Percentiles rank a stretch among this genome's conserved stretches.
phyloP scores from a whole-genome alignment of 2,329 filamentous ascomycete species.

The Samsoniella hepiali region DNA sequence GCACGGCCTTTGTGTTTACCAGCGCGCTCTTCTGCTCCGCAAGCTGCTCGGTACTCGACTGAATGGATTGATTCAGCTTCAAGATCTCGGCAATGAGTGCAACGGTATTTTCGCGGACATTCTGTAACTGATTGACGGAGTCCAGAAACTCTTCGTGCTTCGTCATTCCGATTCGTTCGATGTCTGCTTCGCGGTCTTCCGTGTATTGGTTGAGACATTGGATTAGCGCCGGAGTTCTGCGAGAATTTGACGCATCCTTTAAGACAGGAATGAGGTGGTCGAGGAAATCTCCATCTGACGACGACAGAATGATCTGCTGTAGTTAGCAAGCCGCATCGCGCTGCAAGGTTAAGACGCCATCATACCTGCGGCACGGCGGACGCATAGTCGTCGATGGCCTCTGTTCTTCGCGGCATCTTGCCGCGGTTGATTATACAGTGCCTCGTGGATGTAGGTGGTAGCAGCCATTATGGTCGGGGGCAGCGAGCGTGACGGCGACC shows the following conservation, averaged over 20 bases:
- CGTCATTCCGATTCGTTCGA: constrained; percentile 89
- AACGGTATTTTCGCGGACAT: constrained; percentile 86
- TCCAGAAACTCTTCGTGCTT: constrained; percentile 96
- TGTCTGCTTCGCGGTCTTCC: constrained; percentile 81
- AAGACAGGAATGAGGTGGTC: constrained; percentile 93
- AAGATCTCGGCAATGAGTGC: constrained; percentile 86
- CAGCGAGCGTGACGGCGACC: not conserved
- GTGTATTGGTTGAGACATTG: constrained; percentile 72
- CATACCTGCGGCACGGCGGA: constrained; percentile 45
- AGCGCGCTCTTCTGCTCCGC: constrained; percentile 92
- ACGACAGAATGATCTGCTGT: constrained; percentile 80
- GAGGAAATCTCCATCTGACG: constrained; percentile 88
- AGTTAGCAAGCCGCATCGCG: constrained; percentile 18
- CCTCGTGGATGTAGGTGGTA: not conserved
- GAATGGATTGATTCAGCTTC: constrained; percentile 89
- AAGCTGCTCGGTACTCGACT: constrained; percentile 88
- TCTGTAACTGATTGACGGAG: constrained; percentile 91
- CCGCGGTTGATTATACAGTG: not conserved
- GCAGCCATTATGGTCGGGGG: not conserved
- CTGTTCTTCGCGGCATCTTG: constrained; percentile 44
- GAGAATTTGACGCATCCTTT: constrained; percentile 79
- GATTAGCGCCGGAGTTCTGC: constrained; percentile 68
- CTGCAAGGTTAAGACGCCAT: constrained; percentile 23
- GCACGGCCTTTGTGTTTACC: constrained; percentile 85
- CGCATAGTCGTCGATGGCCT: constrained; percentile 46